Base-by-base conservation (phyloP, 768 basidiomycete genomes). In the Rickenella mellea region DNA sequence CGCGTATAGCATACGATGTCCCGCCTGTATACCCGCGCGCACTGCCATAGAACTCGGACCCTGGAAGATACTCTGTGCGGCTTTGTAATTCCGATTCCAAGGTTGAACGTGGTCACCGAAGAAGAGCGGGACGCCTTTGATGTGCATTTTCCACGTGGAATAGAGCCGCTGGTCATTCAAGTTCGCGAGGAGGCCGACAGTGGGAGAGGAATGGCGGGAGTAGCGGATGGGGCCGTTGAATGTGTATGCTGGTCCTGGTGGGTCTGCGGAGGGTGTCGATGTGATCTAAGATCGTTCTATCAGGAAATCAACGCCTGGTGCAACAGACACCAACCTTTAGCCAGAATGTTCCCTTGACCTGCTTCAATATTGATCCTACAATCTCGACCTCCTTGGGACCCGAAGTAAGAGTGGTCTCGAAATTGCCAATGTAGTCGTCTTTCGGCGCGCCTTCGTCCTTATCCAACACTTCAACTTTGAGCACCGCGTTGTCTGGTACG, bases 201-300 rank as follows among this genome's bases (percentile, higher is more conserved):
- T 78, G 0, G 83, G 83, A 3, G 82, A 85, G 58, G 64, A 74
- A 53, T 88, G 83, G 4, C 73, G 66, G 10, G 83, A 78, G 58
- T 69, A 87, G 39, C 80, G 79, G 41, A 83, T 67, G 22, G 83
- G 84, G 0, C 85, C 83, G 48, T 80, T 74, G 59, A 86, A 88
- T 42, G 69, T 65, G 60, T 84, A 87, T 20, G 55, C 43, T 26
- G 56, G 48, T 0, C 73, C 67, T 22, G 69, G 54, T 12, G 52
- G 41, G 32, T 65, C 64, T 3, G 50, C 50, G 0, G 78, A 67
- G 2, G 73, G 72, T 4, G 52, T 65, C 38, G 70, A 69, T 5
- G 79, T 73, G 32, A 83, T 77, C 82, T 84, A 47, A 15, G 25
- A 29, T 20, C 20, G 27, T 24, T 19, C 9, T 14, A 40, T 20